Evolutionary conservation across 169 alveolate genomes (phyloP).

Genomic region (Plasmodium berghei): DNA sequence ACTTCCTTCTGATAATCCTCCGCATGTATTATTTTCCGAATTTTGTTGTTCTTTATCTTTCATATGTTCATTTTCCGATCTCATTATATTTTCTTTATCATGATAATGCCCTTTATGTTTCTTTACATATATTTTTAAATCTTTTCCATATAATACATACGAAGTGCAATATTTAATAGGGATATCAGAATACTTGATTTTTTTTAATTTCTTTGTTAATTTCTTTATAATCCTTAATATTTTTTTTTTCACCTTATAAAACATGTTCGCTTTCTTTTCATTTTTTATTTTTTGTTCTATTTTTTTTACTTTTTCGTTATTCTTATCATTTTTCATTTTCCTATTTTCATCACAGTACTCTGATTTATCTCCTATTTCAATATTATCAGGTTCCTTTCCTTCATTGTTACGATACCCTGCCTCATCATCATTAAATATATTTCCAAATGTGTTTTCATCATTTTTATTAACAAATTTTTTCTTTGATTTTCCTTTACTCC

Average conservation of each 20-base stretch:
- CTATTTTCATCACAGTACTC: background rate
- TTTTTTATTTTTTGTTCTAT: background rate
- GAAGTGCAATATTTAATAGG: slow-evolving; percentile 57
- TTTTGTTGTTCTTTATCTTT: slow-evolving; percentile 1
- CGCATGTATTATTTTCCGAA: background rate
- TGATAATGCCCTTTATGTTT: background rate
- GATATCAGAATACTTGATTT: slow-evolving; percentile 26
- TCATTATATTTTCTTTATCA: background rate
- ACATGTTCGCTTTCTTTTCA: slow-evolving; percentile 12
- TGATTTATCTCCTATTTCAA: background rate
- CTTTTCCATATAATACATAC: slow-evolving; percentile 44
- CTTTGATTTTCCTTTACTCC: background rate
- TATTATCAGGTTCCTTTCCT: no score
- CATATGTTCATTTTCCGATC: background rate
- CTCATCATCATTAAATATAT: no score
- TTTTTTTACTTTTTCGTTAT: background rate
- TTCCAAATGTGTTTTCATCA: no score
- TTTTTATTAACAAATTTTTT: no score
- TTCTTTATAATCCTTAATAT: slow-evolving; percentile 13
- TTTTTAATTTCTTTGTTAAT: slow-evolving; percentile 20
- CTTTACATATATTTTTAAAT: slow-evolving; percentile 47
- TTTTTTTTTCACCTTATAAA: slow-evolving; percentile 13
- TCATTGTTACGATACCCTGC: no score
- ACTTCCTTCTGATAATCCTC: background rate
- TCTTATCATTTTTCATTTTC: background rate